A percentile compares a stretch with the other conserved stretches of the same genome.
Evolutionary conservation across 2,329 filamentous ascomycete species (phyloP).

Genomic region (Chaetomiaceae sp.): DNA sequence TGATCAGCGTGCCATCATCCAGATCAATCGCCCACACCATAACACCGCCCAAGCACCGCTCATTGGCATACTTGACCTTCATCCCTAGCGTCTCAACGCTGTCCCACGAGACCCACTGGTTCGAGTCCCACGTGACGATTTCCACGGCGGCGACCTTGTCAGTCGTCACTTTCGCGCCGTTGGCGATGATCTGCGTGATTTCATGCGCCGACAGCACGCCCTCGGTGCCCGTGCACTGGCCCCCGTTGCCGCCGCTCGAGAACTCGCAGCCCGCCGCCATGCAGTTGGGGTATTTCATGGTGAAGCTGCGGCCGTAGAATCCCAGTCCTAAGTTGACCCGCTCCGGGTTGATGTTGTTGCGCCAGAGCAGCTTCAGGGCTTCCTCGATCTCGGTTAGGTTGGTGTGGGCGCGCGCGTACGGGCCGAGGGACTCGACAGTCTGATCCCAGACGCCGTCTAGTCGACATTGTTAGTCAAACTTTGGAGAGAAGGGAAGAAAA

Average conservation of each 20-base stretch:
- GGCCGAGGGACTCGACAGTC: slow-evolving; percentile 27
- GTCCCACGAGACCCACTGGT: slow-evolving; percentile 39
- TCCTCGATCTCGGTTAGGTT: slow-evolving; percentile 46
- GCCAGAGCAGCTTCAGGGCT: slow-evolving; percentile 45
- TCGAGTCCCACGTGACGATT: slow-evolving; percentile 27
- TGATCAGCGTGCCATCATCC: slow-evolving; percentile 20
- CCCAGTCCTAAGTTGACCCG: slow-evolving; percentile 42
- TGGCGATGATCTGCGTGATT: slow-evolving; percentile 30
- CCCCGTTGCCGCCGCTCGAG: slow-evolving; percentile 23
- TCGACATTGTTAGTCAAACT: background rate
- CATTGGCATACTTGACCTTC: slow-evolving; percentile 23
- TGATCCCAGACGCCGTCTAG: slow-evolving; percentile 37
- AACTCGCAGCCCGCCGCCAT: slow-evolving; percentile 31
- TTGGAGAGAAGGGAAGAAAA: background rate
- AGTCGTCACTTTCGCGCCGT: slow-evolving; percentile 20
- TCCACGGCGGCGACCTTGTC: slow-evolving; percentile 32
- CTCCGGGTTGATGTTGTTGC: slow-evolving; percentile 38
- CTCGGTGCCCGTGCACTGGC: slow-evolving; percentile 29
- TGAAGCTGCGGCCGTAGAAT: slow-evolving; percentile 42
- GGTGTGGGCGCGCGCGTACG: slow-evolving; percentile 37
- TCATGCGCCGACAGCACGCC: slow-evolving; percentile 34
- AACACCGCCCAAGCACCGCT: slow-evolving; percentile 23
- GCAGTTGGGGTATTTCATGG: slow-evolving; percentile 27
- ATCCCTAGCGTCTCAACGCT: slow-evolving; percentile 31
- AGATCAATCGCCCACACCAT: slow-evolving; percentile 33